Base-by-base conservation (phyloP, 1,284 basidiomycete genomes). In the Rhodotorula sp. region DNA sequence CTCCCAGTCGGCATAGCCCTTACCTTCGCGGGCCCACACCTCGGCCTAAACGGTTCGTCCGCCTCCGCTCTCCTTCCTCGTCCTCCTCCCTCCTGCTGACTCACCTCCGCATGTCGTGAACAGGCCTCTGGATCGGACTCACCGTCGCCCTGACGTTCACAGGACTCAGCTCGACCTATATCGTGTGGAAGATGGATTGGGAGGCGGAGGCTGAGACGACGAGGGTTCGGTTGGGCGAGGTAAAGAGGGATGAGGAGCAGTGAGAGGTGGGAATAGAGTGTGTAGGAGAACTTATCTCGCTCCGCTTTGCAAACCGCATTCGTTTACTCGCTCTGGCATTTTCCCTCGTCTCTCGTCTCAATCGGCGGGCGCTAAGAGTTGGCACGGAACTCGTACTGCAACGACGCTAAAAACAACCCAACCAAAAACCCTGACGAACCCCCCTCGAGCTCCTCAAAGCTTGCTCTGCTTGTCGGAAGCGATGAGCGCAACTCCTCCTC, bases 61-160 rank as follows among this genome's bases (percentile, higher is more conserved):
- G 27, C 27, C 49, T 49, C 29, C 54, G n/a, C 59, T 19, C 59
- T 62, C 36, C 30, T 61, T 52, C 15, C 64, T 49, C 7, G 49
- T 30, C 57, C 55, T 54, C n/a, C 29, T 47, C 30, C 1, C 6
- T 11, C 27, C 8, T 4, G 9, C 39, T 52, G 22, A 46, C 44
- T 8, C 24, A 4, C 15, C 20, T n/a, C 22, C 32, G 3, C n/a
- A n/a, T n/a, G n/a, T n/a, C n/a, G n/a, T 1, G 6, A 10, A n/a
- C 72, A 30, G 77, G 79, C 29, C 74, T 80, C 30, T 79, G 79
- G 80, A 74, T 78, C 68, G 81, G 80, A 44, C 70, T 80, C 32
- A 81, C 80, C 8, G 66, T 79, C 30, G 79, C 79, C 3, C 75
- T 81, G 2, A 65, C 77, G 13, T 78, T 77, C 24, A 79, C 77